phyloP scores from a whole-genome alignment of 805 yeast genomes.

The Candida sanyiensis region DNA sequence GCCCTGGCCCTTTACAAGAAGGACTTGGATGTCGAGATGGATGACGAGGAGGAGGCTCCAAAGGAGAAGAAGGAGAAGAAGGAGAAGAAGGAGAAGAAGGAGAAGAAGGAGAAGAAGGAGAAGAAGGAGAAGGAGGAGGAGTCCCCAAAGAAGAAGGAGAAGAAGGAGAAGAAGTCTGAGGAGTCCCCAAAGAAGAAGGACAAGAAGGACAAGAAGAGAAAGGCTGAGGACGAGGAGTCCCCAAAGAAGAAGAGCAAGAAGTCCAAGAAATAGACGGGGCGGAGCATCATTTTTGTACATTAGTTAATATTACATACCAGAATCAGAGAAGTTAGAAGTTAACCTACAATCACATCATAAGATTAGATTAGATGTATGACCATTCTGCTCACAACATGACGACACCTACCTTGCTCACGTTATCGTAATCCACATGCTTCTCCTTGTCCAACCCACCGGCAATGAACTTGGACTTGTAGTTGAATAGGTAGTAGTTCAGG shows the following conservation, averaged over 20 bases:
- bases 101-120: conserved; percentile 44
- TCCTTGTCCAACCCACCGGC: conserved; percentile 69
- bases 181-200: conserved; percentile 32
- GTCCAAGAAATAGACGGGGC: too few relatives aligned
- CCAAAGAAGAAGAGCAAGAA: too few relatives aligned
- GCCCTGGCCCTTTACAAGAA: conserved; percentile 64
- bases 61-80: conserved; percentile 29
- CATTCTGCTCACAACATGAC: conserved; percentile 69
- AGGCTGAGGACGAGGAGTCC: too few relatives aligned
- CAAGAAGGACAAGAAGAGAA: conserved; percentile 30
- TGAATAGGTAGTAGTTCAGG: conserved; percentile 86
- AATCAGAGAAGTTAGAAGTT: too few relatives aligned
- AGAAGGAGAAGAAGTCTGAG: conserved; percentile 44
- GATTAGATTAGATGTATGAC: too few relatives aligned
- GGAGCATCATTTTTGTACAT: too few relatives aligned
- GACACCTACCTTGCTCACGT: conserved; percentile 81
- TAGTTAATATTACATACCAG: too few relatives aligned
- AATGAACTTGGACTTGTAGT: conserved; percentile 77
- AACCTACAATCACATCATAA: too few relatives aligned
- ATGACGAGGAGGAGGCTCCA: conserved; percentile 32
- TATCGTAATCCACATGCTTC: conserved; percentile 45
- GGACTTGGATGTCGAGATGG: conserved; percentile 41
- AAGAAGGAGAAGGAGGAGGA: conserved; percentile 48
- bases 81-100: conserved; percentile 39
- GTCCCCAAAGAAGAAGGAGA: conserved; percentile 46